Percentiles rank a stretch among this genome's conserved stretches.
These are phyloP conservation scores for Polyporus arcularius DNA, from an alignment of 768 basidiomycete genomes.

Conservation along the genomic window DNA sequence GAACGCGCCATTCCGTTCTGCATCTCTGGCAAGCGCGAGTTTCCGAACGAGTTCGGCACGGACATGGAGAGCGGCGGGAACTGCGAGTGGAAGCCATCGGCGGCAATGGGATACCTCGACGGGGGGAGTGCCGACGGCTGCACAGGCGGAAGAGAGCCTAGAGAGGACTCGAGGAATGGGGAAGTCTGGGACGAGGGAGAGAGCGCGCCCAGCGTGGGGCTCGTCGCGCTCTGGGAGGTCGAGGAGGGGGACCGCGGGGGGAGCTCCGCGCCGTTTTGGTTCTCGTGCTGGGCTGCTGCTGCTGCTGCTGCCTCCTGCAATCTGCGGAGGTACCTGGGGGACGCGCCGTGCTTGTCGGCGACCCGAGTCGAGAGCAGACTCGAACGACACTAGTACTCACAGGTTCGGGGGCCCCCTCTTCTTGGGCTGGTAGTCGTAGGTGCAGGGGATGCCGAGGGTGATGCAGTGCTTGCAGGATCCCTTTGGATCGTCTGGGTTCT, in stretches of 20 bases:
- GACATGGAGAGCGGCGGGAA: conserved; percentile 42
- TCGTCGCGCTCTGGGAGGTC: conserved; percentile 33
- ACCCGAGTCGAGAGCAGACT: background rate
- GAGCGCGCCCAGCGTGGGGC: conserved; percentile 48
- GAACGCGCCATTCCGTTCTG: conserved; percentile 30
- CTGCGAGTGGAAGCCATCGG: conserved; percentile 65
- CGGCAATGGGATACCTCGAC: conserved; percentile 69
- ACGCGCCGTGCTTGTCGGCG: conserved; percentile 1
- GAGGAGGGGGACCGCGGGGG: conserved; percentile 45
- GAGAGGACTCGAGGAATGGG: conserved; percentile 54
- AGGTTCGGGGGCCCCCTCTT: conserved; percentile 92
- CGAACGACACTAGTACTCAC: conserved; percentile 44
- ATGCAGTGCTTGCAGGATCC: conserved; percentile 87
- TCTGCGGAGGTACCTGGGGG: conserved; percentile 68
- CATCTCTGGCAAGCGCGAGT: conserved; percentile 39
- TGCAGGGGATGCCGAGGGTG: conserved; percentile 79
- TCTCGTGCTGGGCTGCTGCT: conserved; percentile 53
- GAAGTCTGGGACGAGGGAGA: conserved; percentile 39
- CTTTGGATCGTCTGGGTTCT: conserved; percentile 75
- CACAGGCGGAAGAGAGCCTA: conserved; percentile 35
- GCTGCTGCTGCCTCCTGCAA: conserved; percentile 74
- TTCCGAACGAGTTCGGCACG: conserved; percentile 40
- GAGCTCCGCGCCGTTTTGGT: conserved; percentile 22
- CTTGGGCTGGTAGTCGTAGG: conserved; percentile 92
- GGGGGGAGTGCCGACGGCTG: conserved; percentile 55